Conservation (phyloP, 108 stramenopile species). For the Seminavis robusta region DNA sequence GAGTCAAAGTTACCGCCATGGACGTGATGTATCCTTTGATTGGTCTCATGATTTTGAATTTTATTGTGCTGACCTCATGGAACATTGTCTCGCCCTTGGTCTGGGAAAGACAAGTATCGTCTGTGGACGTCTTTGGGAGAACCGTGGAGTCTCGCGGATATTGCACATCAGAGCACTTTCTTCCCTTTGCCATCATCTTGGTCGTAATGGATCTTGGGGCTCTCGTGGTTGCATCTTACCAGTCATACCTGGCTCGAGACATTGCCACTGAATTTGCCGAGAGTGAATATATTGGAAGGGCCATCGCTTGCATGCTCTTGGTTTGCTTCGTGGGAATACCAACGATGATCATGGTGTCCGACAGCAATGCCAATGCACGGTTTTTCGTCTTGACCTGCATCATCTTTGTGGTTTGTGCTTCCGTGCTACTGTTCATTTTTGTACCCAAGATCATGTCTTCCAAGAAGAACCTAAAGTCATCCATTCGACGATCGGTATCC, state of each 20-base stretch:
- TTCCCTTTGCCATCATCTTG: constrained; percentile 5
- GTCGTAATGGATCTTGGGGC: constrained; percentile 14
- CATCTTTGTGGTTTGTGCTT: constrained; percentile 5
- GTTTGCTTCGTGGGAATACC: constrained; percentile 6
- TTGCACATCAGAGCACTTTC: constrained; percentile 5
- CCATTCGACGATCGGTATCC: too few relatives aligned
- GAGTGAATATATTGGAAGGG: constrained; percentile 25
- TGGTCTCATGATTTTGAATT: not conserved
- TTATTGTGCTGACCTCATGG: constrained; percentile 7
- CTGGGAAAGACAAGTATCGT: too few relatives aligned
- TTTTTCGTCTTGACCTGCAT: constrained; percentile 6
- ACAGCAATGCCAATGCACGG: too few relatives aligned
- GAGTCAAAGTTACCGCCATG: constrained; percentile 42
- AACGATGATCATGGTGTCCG: not conserved
- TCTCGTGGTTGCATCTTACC: constrained; percentile 16
- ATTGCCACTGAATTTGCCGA: constrained; percentile 37
- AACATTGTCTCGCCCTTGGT: too few relatives aligned
- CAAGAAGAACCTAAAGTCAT: too few relatives aligned
- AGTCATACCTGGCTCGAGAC: constrained; percentile 28
- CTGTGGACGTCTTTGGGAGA: constrained; percentile 20
- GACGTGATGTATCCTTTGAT: constrained; percentile 51
- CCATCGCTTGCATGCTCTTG: not conserved
- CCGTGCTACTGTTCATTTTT: constrained; percentile 15
- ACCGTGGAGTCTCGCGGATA: constrained; percentile 1
- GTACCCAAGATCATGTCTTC: constrained; percentile 22